Conservation (phyloP, 2,329 filamentous ascomycete species). For the Neonectria punicea region DNA sequence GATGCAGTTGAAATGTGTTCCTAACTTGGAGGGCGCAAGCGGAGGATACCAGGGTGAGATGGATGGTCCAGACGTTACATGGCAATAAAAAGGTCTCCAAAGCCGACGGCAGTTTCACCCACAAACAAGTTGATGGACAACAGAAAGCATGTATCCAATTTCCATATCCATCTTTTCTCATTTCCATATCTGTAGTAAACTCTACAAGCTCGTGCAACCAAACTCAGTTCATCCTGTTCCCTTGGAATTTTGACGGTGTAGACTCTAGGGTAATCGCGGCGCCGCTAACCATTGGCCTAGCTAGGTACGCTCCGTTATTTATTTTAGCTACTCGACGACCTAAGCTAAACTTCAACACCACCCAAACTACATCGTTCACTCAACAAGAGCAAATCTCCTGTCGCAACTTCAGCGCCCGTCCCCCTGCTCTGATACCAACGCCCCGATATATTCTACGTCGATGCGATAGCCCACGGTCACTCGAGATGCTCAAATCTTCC, state of each 20-base stretch:
- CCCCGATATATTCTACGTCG: neutral
- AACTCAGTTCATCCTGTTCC: neutral
- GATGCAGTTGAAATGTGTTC: constrained; percentile 4
- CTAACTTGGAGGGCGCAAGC: neutral
- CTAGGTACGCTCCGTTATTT: constrained; percentile 24
- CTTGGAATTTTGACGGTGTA: neutral
- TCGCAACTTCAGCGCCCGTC: neutral
- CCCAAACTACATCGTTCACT: constrained; percentile 3
- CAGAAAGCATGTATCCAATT: neutral
- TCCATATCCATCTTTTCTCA: neutral
- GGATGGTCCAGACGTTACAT: neutral
- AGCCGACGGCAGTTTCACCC: neutral
- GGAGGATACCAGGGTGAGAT: neutral
- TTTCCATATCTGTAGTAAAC: neutral
- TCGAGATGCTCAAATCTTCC: constrained; percentile 79
- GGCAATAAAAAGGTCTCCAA: neutral
- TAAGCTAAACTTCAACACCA: constrained; percentile 11
- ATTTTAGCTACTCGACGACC: constrained; percentile 2
- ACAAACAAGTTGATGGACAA: neutral
- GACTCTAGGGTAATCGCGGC: constrained; percentile 16
- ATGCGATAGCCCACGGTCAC: constrained; percentile 31
- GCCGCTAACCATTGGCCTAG: constrained; percentile 20
- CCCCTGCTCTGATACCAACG: neutral
- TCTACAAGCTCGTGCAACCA: too few relatives aligned
- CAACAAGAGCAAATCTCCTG: constrained; percentile 6